Evolutionary conservation across 192 early-diverging fungal genomes (phyloP), one percentile per base, ranked within the genome.

Genomic region (Coemansia sp.): DNA sequence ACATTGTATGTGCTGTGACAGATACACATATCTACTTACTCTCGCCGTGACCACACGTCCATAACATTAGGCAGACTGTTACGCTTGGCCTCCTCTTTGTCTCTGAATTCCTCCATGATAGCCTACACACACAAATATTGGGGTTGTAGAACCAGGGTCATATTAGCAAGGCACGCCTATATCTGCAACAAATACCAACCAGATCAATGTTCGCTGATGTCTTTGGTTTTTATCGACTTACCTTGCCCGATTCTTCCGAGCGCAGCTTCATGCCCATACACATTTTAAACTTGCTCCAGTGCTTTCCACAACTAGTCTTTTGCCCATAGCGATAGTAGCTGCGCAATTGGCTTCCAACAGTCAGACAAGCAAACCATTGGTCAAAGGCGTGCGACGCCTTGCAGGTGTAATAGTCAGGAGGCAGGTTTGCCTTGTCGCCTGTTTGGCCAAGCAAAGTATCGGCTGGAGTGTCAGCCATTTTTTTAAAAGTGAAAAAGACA

Each of bases 261-360:
- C 67, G 67, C 53, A 74, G 25, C 66, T 77, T 77, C 54, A 77
- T 39, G 22, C 51, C 51, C 75, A 82, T 77, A 24, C 80, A 82
- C 52, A 82, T 64, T 58, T 52, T 60, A 7, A 73, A 31, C 50
- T 74, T 82, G 50, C 62, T 65, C 80, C 80, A 82, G 25, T 71
- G 68, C 61, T 74, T 82, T 14, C 68, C 65, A 29, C 80, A 82
- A 4, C 68, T 50, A 22, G 64, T 31, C 54, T 76, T 76, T 19
- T 82, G 59, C 32, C 80, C 80, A 22, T 82, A 82, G 8, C 80
- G 60, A 66, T 82, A 82, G 74, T 77, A 77, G 69, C 70, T 82
- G 67, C 70, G 72, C 39, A 82, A 50, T 66, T 82, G 80, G 55
- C 70, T 76, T 25, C 80, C 80, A 0, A 82, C 80, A 6, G 80